These are phyloP conservation scores for Syncephalis fuscata DNA, from an alignment of 371 early-diverging fungal genomes.

Conservation along the genomic window DNA sequence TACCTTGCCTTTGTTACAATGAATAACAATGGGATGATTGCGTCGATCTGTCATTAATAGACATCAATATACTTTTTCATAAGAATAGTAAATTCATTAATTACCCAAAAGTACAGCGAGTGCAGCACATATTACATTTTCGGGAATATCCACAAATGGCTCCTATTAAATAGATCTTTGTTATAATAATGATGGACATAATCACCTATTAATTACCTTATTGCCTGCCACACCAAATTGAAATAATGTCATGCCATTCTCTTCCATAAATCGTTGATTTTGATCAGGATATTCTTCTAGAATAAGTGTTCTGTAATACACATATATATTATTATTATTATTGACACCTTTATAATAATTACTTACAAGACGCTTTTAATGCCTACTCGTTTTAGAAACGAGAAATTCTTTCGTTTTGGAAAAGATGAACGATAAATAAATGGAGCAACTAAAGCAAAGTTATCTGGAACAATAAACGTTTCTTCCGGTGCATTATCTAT, in stretches of 20 bases:
- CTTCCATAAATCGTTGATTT: constrained; percentile 73
- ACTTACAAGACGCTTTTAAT: constrained; percentile 72
- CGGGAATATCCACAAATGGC: constrained; percentile 96
- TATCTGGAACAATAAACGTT: constrained; percentile 71
- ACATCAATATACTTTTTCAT: background rate
- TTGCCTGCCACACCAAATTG: constrained; percentile 95
- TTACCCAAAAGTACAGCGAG: constrained; percentile 60
- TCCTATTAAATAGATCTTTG: constrained; percentile 29
- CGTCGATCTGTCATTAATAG: constrained; percentile 29
- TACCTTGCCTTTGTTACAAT: constrained; percentile 95
- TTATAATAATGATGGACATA: background rate
- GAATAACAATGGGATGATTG: constrained; percentile 87
- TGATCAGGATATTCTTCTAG: constrained; percentile 91
- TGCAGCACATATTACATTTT: constrained; percentile 77
- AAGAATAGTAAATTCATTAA: background rate
- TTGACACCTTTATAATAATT: background rate
- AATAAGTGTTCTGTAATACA: constrained; percentile 51
- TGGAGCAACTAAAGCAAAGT: constrained; percentile 83
- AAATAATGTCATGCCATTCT: constrained; percentile 63
- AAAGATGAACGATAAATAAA: constrained; percentile 85
- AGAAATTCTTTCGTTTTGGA: constrained; percentile 70
- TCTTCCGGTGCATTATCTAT: constrained; percentile 15
- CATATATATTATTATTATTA: background rate
- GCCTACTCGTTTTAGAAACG: constrained; percentile 78
- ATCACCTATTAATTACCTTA: constrained; percentile 36